Base-by-base conservation (phyloP, 169 alveolate genomes). In the Plasmodium relictum region DNA sequence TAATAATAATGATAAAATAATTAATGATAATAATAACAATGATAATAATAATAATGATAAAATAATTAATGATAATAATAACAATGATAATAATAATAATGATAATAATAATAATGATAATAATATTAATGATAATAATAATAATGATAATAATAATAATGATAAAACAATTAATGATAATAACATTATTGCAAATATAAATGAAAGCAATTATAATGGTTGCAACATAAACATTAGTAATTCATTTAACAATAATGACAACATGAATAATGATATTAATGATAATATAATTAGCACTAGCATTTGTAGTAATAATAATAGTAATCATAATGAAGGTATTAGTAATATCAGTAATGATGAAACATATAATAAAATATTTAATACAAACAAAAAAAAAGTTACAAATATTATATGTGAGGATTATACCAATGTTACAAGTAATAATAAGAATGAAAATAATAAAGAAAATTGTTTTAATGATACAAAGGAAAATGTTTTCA, bases 71-170 rank as follows among this genome's bases (percentile, higher is more conserved):
- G 56, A 48, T 71, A 48, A 59, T 71, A 9, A 54, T 45, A 59
- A 48, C 6, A 45, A 59, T 2, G 85, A 71, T 22, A 69, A 69
- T 24, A 69, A 24, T 12, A 61, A 69, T 48, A 39, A 12, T 39
- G 54, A 69, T 54, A 54, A 54, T 10, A 14, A 52, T 52, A 0
- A 52, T 12, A 52, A 52, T 12, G 12, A 9, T 52, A 52, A 9
- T 9, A 10, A 52, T 52, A 52, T 9, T 12, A 52, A 52, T 52
- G 8, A 2, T 48, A 48, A 0, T 2, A 48, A 48, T 48, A 48
- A 48, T 48, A 48, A 48, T 48, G 7, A 48, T 48, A 48, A 48
- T 7, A n/a, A 54, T 54, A 54, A 54, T 14, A 16, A 10, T 54
- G 8, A 54, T 54, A 7, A 10, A 1, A 9, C 6, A n/a, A 14